These are phyloP conservation scores for Lathyrus oleraceus DNA, from an alignment of 306 rosid species.

Conservation along the genomic window DNA sequence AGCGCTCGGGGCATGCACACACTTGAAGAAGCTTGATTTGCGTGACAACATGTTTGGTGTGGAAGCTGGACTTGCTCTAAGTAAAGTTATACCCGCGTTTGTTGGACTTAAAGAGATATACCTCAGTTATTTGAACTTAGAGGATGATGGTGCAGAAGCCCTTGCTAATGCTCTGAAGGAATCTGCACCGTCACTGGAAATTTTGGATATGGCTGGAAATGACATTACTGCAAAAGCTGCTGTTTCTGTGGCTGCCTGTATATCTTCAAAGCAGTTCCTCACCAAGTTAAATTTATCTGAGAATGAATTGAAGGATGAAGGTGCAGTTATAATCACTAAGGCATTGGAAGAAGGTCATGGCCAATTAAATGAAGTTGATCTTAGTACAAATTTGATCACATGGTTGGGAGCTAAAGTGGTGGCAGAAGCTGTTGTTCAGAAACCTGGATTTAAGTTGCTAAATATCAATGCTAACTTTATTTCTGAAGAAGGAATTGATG, in stretches of 20 bases:
- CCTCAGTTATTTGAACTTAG: constrained; percentile 81
- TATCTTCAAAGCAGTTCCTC: constrained; percentile 67
- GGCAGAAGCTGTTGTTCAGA: constrained; percentile 70
- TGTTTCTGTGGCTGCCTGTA: constrained; percentile 63
- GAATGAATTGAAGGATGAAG: constrained; percentile 88
- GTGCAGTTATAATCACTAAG: constrained; percentile 67
- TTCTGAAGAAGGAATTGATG: constrained; percentile 79
- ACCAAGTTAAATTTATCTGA: constrained; percentile 65
- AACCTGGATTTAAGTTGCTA: constrained; percentile 73
- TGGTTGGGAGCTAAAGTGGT: constrained; percentile 78
- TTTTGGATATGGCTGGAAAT: constrained; percentile 84
- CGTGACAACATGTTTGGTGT: constrained; percentile 92
- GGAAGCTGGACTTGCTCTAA: constrained; percentile 76
- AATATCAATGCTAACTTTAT: constrained; percentile 68
- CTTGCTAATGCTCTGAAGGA: constrained; percentile 66
- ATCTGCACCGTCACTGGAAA: constrained; percentile 72
- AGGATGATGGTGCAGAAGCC: constrained; percentile 78
- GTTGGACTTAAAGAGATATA: constrained; percentile 68
- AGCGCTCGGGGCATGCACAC: constrained; percentile 70
- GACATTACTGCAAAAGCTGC: constrained; percentile 68
- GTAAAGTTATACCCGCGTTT: constrained; percentile 60
- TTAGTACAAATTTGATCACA: constrained; percentile 64
- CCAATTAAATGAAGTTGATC: constrained; percentile 72
- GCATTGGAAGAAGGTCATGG: constrained; percentile 66
- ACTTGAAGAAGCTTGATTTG: constrained; percentile 77